phyloP scores from a whole-genome alignment of 78 protist species.

The Dictyostelium firmibasis region DNA sequence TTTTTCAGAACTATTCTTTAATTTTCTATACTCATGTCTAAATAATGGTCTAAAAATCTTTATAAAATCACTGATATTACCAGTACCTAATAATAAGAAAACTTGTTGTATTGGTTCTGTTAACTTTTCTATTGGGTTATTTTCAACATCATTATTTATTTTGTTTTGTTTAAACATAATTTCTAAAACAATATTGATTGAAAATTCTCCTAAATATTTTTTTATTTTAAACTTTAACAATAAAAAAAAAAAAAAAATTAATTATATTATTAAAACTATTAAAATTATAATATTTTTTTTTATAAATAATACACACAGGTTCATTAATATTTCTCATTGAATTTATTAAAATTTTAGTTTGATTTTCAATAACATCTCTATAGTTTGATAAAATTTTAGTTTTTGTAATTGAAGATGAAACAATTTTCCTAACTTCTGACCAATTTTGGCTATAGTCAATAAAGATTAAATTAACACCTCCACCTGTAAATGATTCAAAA shows the following conservation, averaged over 20 bases:
- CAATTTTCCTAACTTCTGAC: background rate
- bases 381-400: background rate
- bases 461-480: background rate
- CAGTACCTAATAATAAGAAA: background rate
- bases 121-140: background rate
- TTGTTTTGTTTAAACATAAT: background rate
- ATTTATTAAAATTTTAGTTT: background rate
- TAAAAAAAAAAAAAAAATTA: background rate
- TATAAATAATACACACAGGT: background rate
- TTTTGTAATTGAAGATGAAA: conserved; percentile 15
- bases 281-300: too few relatives aligned
- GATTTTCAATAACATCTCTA: background rate
- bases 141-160: background rate
- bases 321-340: background rate
- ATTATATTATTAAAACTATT: background rate
- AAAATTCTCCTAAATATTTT: conserved; percentile 17
- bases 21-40: background rate
- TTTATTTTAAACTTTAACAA: background rate
- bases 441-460: background rate
- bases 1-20: background rate
- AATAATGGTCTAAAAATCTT: background rate
- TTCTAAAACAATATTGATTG: conserved; percentile 12
- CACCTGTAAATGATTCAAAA: background rate
- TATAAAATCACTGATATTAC: background rate
- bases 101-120: background rate